Evolutionary conservation across 1,284 basidiomycete species (phyloP), one percentile per base, ranked within the genome.

Genomic region (Microbotryum silenes-acaulis): DNA sequence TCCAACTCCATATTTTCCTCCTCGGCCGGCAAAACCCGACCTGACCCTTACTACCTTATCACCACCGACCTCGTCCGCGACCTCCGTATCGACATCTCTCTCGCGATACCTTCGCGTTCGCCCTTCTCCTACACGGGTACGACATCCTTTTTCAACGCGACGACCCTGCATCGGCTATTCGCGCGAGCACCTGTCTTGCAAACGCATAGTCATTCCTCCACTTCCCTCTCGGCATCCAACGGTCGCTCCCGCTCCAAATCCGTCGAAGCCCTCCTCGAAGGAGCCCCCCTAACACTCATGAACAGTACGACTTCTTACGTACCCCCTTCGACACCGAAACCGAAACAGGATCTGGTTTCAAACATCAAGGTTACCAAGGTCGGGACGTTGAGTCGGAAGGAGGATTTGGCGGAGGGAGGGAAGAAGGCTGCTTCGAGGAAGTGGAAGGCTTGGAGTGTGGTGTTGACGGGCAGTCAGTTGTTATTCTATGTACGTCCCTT

Each of bases 21-120:
- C 56, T 62, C 21, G 23, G 25, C 25, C 56, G 55, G 54, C 70
- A 91, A 87, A 76, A 81, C 94, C 47, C 37, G 37, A 42, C 37
- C 37, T 14, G 93, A 97, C 74, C 88, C 91, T 2, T 97, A 97
- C 77, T 88, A 87, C 74, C 81, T 96, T 59, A 97, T 97, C 68
- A 83, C 83, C 20, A 83, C 84, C 73, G 83, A 87, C 69, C 77
- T 86, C 54, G 80, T 93, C 18, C 81, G 80, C 56, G 83, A 85
- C 48, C 81, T 97, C 54, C 85, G 87, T 23, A 82, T 90, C n/a
- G 81, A 90, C 59, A 82, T 92, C 21, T 81, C 83, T 60, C 71
- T 76, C 8, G 76, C 80, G 60, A 81, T 94, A 53, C 84, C 89
- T 1, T 70, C 57, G 16, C 65, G 67, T 20, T 70, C 70, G 57